Conservation (phyloP, 257 asterid genomes). For the Dorcoceras hygrometricum region DNA sequence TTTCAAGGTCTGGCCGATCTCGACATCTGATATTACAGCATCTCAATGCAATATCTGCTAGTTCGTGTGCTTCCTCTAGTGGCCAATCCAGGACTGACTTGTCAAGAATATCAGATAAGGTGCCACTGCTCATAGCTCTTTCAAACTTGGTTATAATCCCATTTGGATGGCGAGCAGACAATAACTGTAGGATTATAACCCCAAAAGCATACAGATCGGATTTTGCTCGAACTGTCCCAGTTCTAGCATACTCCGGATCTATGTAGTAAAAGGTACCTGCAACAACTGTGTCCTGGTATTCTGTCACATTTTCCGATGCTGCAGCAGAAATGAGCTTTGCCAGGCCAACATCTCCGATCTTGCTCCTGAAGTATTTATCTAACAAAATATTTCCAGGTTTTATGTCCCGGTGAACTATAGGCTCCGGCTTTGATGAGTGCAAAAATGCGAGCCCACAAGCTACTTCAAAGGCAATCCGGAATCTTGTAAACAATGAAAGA, state of each 20-base stretch:
- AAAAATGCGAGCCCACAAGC: constrained; percentile 89
- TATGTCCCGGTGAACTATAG: constrained; percentile 81
- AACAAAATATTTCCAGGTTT: constrained; percentile 87
- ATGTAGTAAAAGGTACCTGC: constrained; percentile 83
- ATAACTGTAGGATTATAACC: constrained; percentile 65
- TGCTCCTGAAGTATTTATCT: constrained; percentile 58
- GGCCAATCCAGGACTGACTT: constrained; percentile 72
- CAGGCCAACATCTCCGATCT: constrained; percentile 86
- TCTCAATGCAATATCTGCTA: constrained; percentile 52
- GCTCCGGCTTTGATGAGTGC: constrained; percentile 76
- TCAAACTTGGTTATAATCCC: constrained; percentile 67
- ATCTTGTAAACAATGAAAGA: constrained; percentile 72
- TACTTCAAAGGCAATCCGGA: constrained; percentile 73
- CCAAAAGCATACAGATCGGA: constrained; percentile 90
- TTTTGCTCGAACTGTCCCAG: constrained; percentile 85
- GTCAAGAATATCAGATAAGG: constrained; percentile 52
- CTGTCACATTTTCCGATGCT: constrained; percentile 76
- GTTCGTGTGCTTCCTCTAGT: constrained; percentile 53
- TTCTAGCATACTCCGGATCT: constrained; percentile 91
- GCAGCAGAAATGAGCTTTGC: constrained; percentile 63
- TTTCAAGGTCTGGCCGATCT: constrained; percentile 87
- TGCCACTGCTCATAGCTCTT: constrained; percentile 47
- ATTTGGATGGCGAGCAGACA: constrained; percentile 59
- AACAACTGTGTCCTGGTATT: constrained; percentile 60
- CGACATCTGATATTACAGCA: constrained; percentile 80